Conservation (phyloP, 805 yeast species). For the Kodamaea kakaduensis region DNA sequence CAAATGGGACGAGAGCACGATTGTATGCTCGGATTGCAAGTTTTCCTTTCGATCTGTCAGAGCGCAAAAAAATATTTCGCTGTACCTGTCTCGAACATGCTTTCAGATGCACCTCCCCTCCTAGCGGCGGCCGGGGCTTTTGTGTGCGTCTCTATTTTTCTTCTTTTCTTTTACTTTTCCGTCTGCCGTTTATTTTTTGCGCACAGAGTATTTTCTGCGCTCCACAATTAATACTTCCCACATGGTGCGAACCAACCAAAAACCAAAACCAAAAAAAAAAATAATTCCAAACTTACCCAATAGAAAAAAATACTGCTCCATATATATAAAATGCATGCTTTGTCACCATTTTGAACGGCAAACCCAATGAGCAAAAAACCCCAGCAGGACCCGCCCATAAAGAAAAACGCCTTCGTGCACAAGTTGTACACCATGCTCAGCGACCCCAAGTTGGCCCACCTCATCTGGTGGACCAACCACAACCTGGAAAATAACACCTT, state of each 20-base stretch:
- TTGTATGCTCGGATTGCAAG: too few species aligned
- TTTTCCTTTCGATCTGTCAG: too few species aligned
- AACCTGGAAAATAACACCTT: conserved; percentile 49
- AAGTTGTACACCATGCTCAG: conserved; percentile 39
- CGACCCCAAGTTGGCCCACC: conserved; percentile 30
- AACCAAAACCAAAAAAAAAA: background rate
- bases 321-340: conserved; percentile 3
- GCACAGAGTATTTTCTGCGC: conserved; percentile 3
- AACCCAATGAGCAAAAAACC: conserved; percentile 22
- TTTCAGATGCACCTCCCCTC: background rate
- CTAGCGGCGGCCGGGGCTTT: background rate
- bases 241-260: background rate
- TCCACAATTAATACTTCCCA: conserved; percentile 3
- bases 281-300: too few species aligned
- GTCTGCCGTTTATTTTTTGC: conserved; percentile 1
- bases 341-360: background rate
- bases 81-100: background rate
- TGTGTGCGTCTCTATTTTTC: conserved; percentile 1
- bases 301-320: conserved; percentile 4
- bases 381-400: conserved; percentile 19
- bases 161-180: conserved; percentile 1
- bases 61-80: background rate
- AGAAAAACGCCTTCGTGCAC: conserved; percentile 59
- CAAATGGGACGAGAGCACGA: too few species aligned
- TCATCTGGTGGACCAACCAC: conserved; percentile 44